Percentiles rank a stretch among this genome's conserved stretches.
phyloP scores from a whole-genome alignment of 768 basidiomycete genomes.

The Candolleomyces aberdarensis region DNA sequence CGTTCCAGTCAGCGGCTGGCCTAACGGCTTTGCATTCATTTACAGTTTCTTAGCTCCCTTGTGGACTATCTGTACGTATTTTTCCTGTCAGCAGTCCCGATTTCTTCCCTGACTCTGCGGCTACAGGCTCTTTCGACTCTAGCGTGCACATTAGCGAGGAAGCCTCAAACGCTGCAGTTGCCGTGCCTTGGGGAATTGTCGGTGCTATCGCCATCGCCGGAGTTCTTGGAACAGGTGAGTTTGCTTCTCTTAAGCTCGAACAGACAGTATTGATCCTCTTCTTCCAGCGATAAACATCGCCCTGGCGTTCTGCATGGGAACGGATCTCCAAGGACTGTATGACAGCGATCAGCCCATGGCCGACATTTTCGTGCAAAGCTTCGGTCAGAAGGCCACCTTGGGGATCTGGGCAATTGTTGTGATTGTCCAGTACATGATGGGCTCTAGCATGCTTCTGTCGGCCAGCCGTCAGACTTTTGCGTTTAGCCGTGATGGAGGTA shows the following conservation, averaged over 20 bases:
- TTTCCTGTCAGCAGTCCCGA: neutral
- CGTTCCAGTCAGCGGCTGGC: constrained; percentile 50
- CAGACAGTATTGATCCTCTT: neutral
- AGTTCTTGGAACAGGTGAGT: constrained; percentile 57
- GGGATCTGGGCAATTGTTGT: constrained; percentile 38
- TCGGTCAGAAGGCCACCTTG: constrained; percentile 36
- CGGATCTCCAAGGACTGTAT: constrained; percentile 39
- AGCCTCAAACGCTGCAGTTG: constrained; percentile 62
- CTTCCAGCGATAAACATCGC: constrained; percentile 53
- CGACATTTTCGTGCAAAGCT: constrained; percentile 49
- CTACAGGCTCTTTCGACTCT: constrained; percentile 44
- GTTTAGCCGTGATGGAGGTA: constrained; percentile 62
- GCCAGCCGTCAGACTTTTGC: constrained; percentile 62
- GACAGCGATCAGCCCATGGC: constrained; percentile 58
- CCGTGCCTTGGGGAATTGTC: constrained; percentile 69
- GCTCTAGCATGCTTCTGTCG: constrained; percentile 45
- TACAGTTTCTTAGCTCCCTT: constrained; percentile 39
- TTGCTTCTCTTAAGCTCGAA: neutral
- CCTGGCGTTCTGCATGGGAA: constrained; percentile 62
- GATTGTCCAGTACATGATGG: constrained; percentile 52
- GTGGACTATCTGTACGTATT: constrained; percentile 37
- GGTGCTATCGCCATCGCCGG: constrained; percentile 52
- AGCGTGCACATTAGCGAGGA: constrained; percentile 71
- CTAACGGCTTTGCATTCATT: constrained; percentile 56
- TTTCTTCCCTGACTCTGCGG: neutral